These are phyloP conservation scores for Grigorovia transvaalensis DNA, from an alignment of 805 yeast species.

Conservation along the genomic window DNA sequence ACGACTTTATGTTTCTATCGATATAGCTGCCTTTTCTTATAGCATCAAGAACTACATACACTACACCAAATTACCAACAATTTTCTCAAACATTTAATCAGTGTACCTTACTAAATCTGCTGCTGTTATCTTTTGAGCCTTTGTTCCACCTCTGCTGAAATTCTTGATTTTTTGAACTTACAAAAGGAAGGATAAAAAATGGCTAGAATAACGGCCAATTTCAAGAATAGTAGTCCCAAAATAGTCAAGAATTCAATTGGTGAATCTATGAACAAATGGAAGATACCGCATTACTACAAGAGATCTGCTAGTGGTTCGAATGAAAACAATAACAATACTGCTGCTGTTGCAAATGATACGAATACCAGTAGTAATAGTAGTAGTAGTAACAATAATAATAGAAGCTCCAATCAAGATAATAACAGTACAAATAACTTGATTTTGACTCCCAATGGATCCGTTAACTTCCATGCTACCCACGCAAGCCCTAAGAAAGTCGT, in stretches of 20 bases:
- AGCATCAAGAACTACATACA: too few species aligned
- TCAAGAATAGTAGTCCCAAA: constrained; percentile 1
- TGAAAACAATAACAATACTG: background rate
- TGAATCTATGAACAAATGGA: constrained; percentile 26
- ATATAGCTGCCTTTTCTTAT: too few species aligned
- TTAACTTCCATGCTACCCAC: background rate
- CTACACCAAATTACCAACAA: too few species aligned
- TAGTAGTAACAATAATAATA: background rate
- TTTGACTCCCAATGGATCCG: background rate
- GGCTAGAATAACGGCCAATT: constrained; percentile 3
- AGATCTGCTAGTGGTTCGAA: constrained; percentile 9
- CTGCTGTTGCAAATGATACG: background rate
- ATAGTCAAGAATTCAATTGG: constrained; percentile 10
- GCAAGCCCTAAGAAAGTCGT: constrained; percentile 23
- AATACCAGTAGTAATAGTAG: too few species aligned
- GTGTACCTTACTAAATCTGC: too few species aligned
- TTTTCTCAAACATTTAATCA: too few species aligned
- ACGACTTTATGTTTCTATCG: too few species aligned
- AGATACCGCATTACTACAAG: constrained; percentile 27
- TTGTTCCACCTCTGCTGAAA: too few species aligned
- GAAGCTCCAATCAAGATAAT: constrained; percentile 3
- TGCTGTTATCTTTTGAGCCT: too few species aligned
- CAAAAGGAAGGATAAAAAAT: background rate
- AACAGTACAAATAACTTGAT: background rate
- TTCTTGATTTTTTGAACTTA: too few species aligned